Conservation (phyloP, 2,329 filamentous ascomycete species). For the Davidsoniella virescens region DNA sequence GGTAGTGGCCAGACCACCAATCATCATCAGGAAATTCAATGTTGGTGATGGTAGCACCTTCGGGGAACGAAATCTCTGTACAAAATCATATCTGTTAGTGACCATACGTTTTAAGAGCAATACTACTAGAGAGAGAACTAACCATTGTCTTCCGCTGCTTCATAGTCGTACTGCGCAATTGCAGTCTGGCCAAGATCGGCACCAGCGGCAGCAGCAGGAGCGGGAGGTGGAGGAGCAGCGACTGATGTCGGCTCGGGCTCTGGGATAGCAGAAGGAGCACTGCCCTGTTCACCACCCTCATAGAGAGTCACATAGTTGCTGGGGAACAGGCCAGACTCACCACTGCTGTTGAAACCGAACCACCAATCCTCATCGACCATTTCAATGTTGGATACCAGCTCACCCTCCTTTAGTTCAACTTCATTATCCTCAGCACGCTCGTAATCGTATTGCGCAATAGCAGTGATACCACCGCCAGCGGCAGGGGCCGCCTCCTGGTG, state of each 20-base stretch:
- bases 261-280: conserved; percentile 18
- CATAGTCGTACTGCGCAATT: conserved; percentile 84
- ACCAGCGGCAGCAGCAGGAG: conserved; percentile 21
- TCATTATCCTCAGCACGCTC: conserved; percentile 97
- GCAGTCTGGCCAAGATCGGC: conserved; percentile 43
- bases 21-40: conserved; percentile 96
- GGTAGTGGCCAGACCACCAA: conserved; percentile 90
- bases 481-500: conserved; percentile 8
- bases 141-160: conserved; percentile 90
- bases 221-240: conserved; percentile 22
- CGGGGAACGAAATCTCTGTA: conserved; percentile 62
- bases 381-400: conserved; percentile 79
- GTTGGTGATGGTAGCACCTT: conserved; percentile 65
- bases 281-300: conserved; percentile 30
- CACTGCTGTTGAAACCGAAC: conserved; percentile 77
- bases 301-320: conserved; percentile 92
- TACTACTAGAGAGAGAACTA: conserved; percentile 16
- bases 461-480: conserved; percentile 44
- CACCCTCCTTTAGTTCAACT: conserved; percentile 75
- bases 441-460: conserved; percentile 83
- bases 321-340: conserved; percentile 82
- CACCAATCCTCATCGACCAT: conserved; percentile 99
- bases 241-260: conserved; percentile 19
- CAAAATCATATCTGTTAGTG: conserved; percentile 17
- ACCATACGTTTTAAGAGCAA: no score